Evolutionary conservation across 1,139 yeast species (phyloP).

Genomic region (Nakaseomyces sp.): DNA sequence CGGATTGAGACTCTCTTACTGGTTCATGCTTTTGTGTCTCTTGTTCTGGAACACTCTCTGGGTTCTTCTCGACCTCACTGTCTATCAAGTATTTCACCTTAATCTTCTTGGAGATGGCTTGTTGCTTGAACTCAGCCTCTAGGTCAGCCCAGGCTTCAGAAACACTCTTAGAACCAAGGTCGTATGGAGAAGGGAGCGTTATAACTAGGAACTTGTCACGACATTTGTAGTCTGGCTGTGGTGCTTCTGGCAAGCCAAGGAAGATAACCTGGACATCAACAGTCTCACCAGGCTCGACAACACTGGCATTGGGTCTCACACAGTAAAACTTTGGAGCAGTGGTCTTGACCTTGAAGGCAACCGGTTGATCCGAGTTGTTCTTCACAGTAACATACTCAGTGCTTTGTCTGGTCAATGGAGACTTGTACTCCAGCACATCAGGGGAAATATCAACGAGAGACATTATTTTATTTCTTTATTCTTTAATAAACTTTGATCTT

Average conservation of each 20-base stretch:
- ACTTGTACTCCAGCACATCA: constrained; percentile 50
- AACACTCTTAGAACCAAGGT: constrained; percentile 46
- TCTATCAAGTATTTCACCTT: constrained; percentile 53
- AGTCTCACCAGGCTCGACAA: constrained; percentile 65
- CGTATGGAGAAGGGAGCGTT: constrained; percentile 63
- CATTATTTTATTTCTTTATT: constrained; percentile 11
- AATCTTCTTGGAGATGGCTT: constrained; percentile 64
- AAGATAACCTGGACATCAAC: constrained; percentile 73
- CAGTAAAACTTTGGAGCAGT: constrained; percentile 96
- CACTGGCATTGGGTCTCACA: constrained; percentile 90
- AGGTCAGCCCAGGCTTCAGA: constrained; percentile 66
- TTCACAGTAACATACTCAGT: constrained; percentile 61
- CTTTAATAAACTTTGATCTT: no score
- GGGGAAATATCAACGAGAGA: constrained; percentile 32
- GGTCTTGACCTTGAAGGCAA: constrained; percentile 94
- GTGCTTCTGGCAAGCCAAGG: constrained; percentile 73
- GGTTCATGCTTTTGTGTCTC: neutral
- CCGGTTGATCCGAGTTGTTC: constrained; percentile 50
- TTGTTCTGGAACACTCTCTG: constrained; percentile 4
- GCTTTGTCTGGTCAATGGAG: constrained; percentile 63
- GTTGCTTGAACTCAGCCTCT: constrained; percentile 52
- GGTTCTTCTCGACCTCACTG: constrained; percentile 6
- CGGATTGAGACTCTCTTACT: neutral
- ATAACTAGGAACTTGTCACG: constrained; percentile 90
- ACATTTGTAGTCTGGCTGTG: constrained; percentile 64